Percentiles rank a stretch among this genome's conserved stretches.
These are phyloP conservation scores for Dispira parvispora DNA, from an alignment of 192 early-diverging fungal genomes.

Conservation along the genomic window DNA sequence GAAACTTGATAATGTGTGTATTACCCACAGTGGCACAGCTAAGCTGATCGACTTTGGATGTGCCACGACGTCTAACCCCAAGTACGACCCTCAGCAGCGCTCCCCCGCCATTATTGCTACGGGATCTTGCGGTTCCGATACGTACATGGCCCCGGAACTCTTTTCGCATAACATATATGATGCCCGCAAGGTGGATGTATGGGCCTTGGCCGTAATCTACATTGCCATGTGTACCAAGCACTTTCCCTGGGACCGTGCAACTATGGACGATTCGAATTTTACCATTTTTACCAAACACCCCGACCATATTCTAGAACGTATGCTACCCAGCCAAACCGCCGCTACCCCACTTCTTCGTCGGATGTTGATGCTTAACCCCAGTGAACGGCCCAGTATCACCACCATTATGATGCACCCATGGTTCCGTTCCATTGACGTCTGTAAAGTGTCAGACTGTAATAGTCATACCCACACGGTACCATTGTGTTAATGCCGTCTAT, in stretches of 20 bases:
- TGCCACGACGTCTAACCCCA: constrained; percentile 5
- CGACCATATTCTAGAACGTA: background rate
- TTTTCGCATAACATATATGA: constrained; percentile 1
- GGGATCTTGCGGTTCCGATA: constrained; percentile 9
- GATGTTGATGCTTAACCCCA: constrained; percentile 9
- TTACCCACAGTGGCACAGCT: background rate
- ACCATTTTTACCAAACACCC: constrained; percentile 6
- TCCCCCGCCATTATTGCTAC: background rate
- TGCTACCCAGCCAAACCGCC: constrained; percentile 4
- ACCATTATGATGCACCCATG: constrained; percentile 4
- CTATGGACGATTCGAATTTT: constrained; percentile 1
- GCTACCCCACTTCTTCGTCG: background rate
- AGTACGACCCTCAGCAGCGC: constrained; percentile 10
- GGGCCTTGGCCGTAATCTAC: constrained; percentile 10
- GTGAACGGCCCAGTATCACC: background rate
- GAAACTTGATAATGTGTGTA: constrained; percentile 9
- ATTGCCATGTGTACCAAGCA: constrained; percentile 10
- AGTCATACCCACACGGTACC: background rate
- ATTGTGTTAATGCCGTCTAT: too few relatives aligned
- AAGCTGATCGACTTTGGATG: constrained; percentile 11
- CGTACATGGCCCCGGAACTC: constrained; percentile 10
- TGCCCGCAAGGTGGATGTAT: constrained; percentile 5
- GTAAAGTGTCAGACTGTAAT: background rate
- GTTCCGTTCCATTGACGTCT: constrained; percentile 1
- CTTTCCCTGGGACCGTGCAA: constrained; percentile 10